Evolutionary conservation across 441 rosid genomes (phyloP).

Genomic region (Gossypium schwendimanii): DNA sequence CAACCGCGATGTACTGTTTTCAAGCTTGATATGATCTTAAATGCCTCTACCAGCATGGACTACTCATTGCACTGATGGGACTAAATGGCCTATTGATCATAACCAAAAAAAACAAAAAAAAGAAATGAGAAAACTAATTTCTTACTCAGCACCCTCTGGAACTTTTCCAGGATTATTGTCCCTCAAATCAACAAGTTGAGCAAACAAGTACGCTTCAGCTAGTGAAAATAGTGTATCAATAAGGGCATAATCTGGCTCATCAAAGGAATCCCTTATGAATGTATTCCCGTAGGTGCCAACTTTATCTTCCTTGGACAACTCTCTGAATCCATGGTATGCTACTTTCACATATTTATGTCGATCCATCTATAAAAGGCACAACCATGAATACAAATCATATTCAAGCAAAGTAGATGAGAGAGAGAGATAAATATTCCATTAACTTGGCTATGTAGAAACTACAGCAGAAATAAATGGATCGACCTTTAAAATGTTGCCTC

Average conservation of each 20-base stretch:
- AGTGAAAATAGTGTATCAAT: constrained; percentile 92
- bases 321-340: constrained; percentile 95
- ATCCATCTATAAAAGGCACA: constrained; percentile 65
- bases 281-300: constrained; percentile 79
- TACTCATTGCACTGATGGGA: neutral
- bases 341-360: constrained; percentile 95
- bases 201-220: constrained; percentile 94
- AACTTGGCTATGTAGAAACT: neutral
- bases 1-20: neutral
- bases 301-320: constrained; percentile 88
- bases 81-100: neutral
- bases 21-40: neutral
- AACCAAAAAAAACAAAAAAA: neutral
- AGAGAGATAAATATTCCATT: neutral
- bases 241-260: constrained; percentile 92
- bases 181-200: constrained; percentile 87
- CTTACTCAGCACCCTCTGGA: constrained; percentile 62
- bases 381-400: constrained; percentile 6
- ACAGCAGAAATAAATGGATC: neutral
- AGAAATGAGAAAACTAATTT: neutral
- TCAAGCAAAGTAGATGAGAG: neutral
- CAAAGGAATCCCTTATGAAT: constrained; percentile 80
- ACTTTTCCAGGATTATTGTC: constrained; percentile 70
- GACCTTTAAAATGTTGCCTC: constrained; percentile 97
- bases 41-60: constrained; percentile 1